These are phyloP conservation scores for Mycena haematopus DNA, from an alignment of 768 basidiomycete species.

Conservation along the genomic window DNA sequence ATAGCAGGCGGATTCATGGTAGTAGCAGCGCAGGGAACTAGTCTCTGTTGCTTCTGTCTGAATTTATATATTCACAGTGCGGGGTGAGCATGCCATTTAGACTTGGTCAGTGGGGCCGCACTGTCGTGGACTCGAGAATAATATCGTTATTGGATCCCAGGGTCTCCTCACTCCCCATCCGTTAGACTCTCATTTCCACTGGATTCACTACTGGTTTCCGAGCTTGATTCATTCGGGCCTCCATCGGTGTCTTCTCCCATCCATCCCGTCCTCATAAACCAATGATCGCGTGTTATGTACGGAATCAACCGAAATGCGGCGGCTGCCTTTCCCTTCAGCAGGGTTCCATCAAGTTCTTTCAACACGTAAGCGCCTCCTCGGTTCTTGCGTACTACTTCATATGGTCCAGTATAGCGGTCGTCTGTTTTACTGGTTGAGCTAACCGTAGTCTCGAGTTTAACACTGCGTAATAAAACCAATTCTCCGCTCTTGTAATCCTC, in stretches of 20 bases:
- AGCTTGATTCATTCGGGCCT: background rate
- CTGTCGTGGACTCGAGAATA: no score
- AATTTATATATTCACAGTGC: no score
- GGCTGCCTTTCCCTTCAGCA: background rate
- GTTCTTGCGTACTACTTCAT: background rate
- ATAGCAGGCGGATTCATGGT: no score
- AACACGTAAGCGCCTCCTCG: background rate
- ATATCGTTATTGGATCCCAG: no score
- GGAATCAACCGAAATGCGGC: background rate
- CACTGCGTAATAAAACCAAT: background rate
- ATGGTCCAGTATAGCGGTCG: background rate
- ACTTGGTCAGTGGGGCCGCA: no score
- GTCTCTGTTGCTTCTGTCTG: no score
- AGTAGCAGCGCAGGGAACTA: no score
- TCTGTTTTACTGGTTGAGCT: background rate
- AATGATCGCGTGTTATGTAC: background rate
- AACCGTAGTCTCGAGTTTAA: background rate
- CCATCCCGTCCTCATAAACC: background rate
- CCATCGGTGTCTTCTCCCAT: background rate
- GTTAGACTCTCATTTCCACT: no score
- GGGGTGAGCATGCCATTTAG: no score
- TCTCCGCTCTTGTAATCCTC: background rate
- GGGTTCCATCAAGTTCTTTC: background rate
- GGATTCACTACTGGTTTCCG: no score
- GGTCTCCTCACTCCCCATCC: no score